Percentiles rank a stretch among this genome's conserved stretches.
phyloP scores from a whole-genome alignment of 2,329 filamentous ascomycete species.

The Elsinoe australis region DNA sequence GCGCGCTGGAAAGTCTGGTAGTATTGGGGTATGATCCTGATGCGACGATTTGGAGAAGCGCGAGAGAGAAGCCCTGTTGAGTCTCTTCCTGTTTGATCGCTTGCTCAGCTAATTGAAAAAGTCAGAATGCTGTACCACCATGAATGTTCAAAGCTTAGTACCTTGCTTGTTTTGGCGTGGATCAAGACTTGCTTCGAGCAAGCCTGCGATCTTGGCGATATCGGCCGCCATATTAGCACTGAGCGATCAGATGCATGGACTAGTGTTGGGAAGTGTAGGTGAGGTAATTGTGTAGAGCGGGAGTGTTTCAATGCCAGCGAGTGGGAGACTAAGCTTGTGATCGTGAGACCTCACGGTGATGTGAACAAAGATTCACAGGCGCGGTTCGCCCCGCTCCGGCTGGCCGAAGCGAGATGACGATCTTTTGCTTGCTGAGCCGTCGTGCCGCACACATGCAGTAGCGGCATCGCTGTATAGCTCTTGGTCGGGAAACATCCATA shows the following conservation, averaged over 20 bases:
- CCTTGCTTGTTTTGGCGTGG: constrained; percentile 83
- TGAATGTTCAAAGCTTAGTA: constrained; percentile 35
- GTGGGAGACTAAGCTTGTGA: no score
- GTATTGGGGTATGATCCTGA: constrained; percentile 63
- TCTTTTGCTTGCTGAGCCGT: no score
- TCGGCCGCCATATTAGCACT: constrained; percentile 49
- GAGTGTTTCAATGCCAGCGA: no score
- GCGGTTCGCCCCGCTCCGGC: no score
- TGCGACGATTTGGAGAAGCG: constrained; percentile 82
- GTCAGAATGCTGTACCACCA: constrained; percentile 12
- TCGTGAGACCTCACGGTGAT: no score
- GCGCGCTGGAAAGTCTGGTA: constrained; percentile 75
- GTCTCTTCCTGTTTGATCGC: constrained; percentile 70
- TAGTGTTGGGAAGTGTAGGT: no score
- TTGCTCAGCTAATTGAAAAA: constrained; percentile 59
- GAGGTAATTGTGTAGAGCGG: not conserved
- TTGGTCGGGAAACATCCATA: no score
- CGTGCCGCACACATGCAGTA: no score
- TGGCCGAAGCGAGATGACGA: no score
- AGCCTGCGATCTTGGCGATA: constrained; percentile 61
- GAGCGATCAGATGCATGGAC: constrained; percentile 9
- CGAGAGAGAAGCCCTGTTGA: constrained; percentile 79
- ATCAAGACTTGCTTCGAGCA: constrained; percentile 86
- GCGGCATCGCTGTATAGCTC: no score
- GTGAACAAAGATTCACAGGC: no score